Base-by-base conservation (phyloP, 164 flowering plant genomes). In the Stephania cephalantha region DNA sequence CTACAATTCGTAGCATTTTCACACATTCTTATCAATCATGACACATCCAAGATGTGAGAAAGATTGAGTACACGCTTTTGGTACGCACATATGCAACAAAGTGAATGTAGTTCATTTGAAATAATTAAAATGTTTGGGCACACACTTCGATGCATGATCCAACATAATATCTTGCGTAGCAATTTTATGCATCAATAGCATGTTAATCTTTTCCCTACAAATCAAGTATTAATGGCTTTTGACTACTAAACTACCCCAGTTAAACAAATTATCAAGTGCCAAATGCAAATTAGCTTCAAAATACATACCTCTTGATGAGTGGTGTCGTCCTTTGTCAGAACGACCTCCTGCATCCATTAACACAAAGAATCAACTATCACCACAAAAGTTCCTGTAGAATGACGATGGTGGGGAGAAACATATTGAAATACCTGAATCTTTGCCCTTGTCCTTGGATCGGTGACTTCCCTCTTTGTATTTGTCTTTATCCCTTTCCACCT, bases 281-380 rank as follows among this genome's bases (percentile, higher is more conserved):
- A 12, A 68, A 52, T 48, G 31, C 15, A 2, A 45, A 15, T 10
- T 44, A 25, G 22, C 45, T 13, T 17, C 44, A 13, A 63, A 25
- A 35, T 17, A 68, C 84, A 71, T 83, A 90, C 98, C 97, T 81
- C 97, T 86, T 42, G 97, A 89, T 7, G 91, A 84, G 50, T 90
- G 92, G 80, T 85, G 94, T 71, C 91, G 88, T 72, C 93, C 84
- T 84, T 88, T 92, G 42, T 89, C 97, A 0, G 84, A 78, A 79
- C 86, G 87, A 45, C 92, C 97, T 77, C 87, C 89, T 85, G 77
- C 73, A 81, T 71, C 70, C 55, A 71, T 42, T 18, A 9, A 58
- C n/a, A 29, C 46, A 52, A 69, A 18, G 30, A 31, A 70, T 46
- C 55, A 66, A 30, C n/a, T 42, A 42, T 72, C 29, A 10, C 42